Percentiles rank a stretch among this genome's conserved stretches.
Conservation (phyloP, 306 rosid species). For the Luffa acutangula region DNA sequence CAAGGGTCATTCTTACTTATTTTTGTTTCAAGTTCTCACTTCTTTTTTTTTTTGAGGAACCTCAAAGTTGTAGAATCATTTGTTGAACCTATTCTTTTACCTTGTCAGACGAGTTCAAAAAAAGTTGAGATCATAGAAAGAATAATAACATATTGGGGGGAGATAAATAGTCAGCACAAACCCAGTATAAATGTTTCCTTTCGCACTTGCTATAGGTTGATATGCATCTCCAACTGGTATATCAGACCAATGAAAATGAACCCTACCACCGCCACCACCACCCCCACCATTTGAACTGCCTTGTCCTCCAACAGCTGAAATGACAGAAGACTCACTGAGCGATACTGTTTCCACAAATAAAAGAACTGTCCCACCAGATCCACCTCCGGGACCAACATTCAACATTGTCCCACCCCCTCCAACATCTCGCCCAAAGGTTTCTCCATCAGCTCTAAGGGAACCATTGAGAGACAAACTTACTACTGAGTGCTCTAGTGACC, state of each 20-base stretch:
- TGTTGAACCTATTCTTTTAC: not conserved
- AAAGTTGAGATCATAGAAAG: conserved; percentile 1
- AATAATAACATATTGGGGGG: not conserved
- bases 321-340: conserved; percentile 53
- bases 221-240: conserved; percentile 84
- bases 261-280: conserved; percentile 95
- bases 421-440: conserved; percentile 60
- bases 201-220: conserved; percentile 54
- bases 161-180: conserved; percentile 18
- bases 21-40: not conserved
- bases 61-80: not conserved
- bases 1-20: not conserved
- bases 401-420: conserved; percentile 24
- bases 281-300: conserved; percentile 86
- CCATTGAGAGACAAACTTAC: conserved; percentile 62
- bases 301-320: conserved; percentile 75
- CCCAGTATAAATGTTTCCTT: conserved; percentile 73
- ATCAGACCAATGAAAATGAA: conserved; percentile 94
- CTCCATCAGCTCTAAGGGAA: conserved; percentile 79
- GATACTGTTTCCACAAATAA: conserved; percentile 52
- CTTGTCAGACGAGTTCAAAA: not conserved
- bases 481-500: conserved; percentile 82
- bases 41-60: not conserved
- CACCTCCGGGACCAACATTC: conserved; percentile 87
- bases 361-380: conserved; percentile 96